Evolutionary conservation across 345 rosid species (phyloP).

Genomic region (Mallotus nudiflorus): DNA sequence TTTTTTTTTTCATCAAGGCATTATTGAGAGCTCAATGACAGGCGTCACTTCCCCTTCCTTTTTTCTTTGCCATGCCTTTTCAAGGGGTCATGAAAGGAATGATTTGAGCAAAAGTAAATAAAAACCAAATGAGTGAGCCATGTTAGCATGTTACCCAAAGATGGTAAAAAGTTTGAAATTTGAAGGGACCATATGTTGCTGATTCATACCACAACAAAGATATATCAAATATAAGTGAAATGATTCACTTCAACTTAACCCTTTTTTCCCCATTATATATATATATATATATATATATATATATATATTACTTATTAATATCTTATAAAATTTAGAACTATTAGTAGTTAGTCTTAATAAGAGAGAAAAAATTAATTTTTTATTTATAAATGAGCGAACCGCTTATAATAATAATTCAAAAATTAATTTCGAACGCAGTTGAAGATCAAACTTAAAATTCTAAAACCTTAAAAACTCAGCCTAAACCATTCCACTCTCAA

Average conservation of each 20-base stretch:
- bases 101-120: conserved; percentile 14
- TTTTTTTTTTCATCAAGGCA: conserved; percentile 7
- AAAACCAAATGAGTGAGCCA: conserved; percentile 25
- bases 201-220: background rate
- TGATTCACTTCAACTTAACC: background rate
- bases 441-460: too few relatives aligned
- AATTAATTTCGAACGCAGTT: too few relatives aligned
- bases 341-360: too few relatives aligned
- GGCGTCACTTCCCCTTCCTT: conserved; percentile 2
- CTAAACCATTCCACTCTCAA: too few relatives aligned
- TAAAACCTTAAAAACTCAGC: too few relatives aligned
- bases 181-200: conserved; percentile 36
- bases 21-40: conserved; percentile 5
- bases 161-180: conserved; percentile 10
- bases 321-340: too few relatives aligned
- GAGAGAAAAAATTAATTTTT: too few relatives aligned
- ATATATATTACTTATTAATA: too few relatives aligned
- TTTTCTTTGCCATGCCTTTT: background rate
- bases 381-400: too few relatives aligned
- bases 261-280: too few relatives aligned
- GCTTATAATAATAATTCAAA: too few relatives aligned
- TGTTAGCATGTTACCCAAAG: conserved; percentile 30
- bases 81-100: conserved; percentile 14
- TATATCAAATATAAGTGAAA: background rate
- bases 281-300: too few relatives aligned